A percentile compares a stretch with the other conserved stretches of the same genome.
phyloP scores from a whole-genome alignment of 164 flowering plant species.

The Paratinospora sagittata region DNA sequence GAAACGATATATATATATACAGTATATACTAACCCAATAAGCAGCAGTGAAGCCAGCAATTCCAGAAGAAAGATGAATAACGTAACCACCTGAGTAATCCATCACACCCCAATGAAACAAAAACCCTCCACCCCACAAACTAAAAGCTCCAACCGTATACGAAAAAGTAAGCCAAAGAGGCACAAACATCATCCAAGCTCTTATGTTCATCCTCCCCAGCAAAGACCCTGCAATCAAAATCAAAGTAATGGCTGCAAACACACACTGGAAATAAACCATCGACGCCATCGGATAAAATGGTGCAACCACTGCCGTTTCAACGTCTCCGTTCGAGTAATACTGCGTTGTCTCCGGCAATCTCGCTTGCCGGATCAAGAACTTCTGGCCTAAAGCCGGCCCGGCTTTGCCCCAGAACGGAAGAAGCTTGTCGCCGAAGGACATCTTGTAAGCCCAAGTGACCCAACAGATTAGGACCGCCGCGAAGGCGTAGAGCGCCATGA shows the following conservation, averaged over 20 bases:
- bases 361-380: conserved; percentile 11
- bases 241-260: conserved; percentile 15
- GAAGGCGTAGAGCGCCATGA: conserved; percentile 18
- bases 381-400: conserved; percentile 11
- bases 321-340: not conserved
- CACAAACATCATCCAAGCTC: conserved; percentile 19
- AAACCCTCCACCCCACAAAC: conserved; percentile 25
- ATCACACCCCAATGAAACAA: conserved; percentile 25
- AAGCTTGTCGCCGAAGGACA: conserved; percentile 16
- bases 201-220: conserved; percentile 10
- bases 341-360: conserved; percentile 14
- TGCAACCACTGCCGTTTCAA: conserved; percentile 6
- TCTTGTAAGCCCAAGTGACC: conserved; percentile 15
- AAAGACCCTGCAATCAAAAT: conserved; percentile 10
- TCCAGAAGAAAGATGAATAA: conserved; percentile 23
- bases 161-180: conserved; percentile 20
- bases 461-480: conserved; percentile 15
- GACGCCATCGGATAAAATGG: conserved; percentile 16
- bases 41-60: conserved; percentile 24
- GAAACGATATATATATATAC: no score
- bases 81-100: conserved; percentile 24
- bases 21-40: conserved; percentile 19
- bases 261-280: conserved; percentile 11
- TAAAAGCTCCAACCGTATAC: conserved; percentile 21
- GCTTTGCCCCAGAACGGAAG: conserved; percentile 19